These are phyloP conservation scores for Stentor coeruleus DNA, from an alignment of 73 alveolate genomes.

Conservation along the genomic window DNA sequence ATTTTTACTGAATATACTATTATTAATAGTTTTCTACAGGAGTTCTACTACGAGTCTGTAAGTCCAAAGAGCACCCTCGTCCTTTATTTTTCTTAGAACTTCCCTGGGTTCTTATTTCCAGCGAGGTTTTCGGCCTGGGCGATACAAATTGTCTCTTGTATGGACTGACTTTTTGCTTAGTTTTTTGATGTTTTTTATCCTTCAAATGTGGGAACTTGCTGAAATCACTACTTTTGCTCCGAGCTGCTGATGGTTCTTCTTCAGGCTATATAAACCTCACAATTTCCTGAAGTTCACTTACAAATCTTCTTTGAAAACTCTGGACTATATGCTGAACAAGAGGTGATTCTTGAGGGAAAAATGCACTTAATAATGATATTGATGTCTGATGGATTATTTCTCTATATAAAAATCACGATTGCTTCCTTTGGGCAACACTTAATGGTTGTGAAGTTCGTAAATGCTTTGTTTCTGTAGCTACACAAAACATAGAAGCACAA, in stretches of 20 bases:
- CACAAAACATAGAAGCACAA: background rate
- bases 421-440: background rate
- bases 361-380: background rate
- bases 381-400: constrained; percentile 23
- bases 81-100: background rate
- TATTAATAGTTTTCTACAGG: background rate
- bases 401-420: constrained; percentile 4
- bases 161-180: no score
- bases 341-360: constrained; percentile 13
- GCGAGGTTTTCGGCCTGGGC: constrained; percentile 7
- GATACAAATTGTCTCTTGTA: background rate
- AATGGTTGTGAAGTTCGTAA: constrained; percentile 2
- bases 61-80: background rate
- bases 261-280: constrained; percentile 11
- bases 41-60: background rate
- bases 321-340: constrained; percentile 9
- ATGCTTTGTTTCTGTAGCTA: constrained; percentile 14
- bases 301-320: constrained; percentile 6
- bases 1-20: no score
- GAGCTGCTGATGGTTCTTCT: background rate
- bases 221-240: constrained; percentile 6
- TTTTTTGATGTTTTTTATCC: background rate
- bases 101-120: background rate
- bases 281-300: constrained; percentile 23
- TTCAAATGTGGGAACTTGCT: constrained; percentile 5